Base-by-base conservation (phyloP, 78 protist species). In the Chrysochromulina tobinii region DNA sequence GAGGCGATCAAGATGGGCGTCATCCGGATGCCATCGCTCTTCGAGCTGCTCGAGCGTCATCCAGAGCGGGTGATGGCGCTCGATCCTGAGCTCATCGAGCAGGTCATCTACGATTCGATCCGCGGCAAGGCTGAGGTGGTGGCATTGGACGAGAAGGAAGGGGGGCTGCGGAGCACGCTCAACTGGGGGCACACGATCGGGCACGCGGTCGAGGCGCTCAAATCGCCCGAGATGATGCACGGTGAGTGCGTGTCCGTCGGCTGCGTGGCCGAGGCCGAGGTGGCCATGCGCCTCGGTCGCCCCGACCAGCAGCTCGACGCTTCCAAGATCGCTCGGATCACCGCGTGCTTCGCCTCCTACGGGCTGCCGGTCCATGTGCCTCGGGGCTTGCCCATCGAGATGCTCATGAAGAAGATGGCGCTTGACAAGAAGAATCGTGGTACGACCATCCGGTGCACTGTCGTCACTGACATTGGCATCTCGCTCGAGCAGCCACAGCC, bases 181-280 rank as follows among this genome's bases (percentile, higher is more conserved):
- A 96, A 96, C 93, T 94, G 92, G 57, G 98, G 98, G 1, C 98
- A 96, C 96, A 95, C 95, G 50, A 81, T 96, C 20, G 98, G 98
- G 5, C 97, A 96, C 57, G 97, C 95, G 21, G 51, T 94, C 48
- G 97, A 96, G 88, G 97, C 96, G 23, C 88, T 96, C 48, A 50
- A 68, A 84, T 73, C 93, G 73, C 95, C 96, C 51, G 18, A 73
- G 55, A 57, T 94, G 95, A 87, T 94, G 58, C 95, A 94, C 91
- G 95, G 97, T 53, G 97, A 95, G 91, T 88, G 92, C 81, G 96
- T 95, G 12, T 57, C 95, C n/a, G 91, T 94, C 23, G 97, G 97
- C 51, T 90, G 93, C 91, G 90, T 87, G 27, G 1, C 1, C 64
- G 97, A 95, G 86, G 83, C 83, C n/a, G 57, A 3, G 57, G 58